Base-by-base conservation (phyloP, 768 basidiomycete genomes). In the Pulveroboletus frians region DNA sequence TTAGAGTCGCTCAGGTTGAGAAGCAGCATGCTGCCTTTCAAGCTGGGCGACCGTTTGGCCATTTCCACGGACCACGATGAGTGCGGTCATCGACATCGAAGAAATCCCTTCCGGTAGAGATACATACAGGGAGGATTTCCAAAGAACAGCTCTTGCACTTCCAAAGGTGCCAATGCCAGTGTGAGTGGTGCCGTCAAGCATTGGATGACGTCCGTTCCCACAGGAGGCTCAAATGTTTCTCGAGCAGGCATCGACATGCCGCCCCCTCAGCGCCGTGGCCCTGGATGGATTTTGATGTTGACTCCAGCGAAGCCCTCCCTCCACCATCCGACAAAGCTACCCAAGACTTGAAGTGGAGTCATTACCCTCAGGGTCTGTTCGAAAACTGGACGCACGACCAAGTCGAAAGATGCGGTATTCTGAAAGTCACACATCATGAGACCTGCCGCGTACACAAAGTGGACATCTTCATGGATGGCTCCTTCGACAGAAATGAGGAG, bases 231-330 rank as follows among this genome's bases (percentile, higher is more conserved):
- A 31, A 46, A 44, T 18, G 39, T 23, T 15, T 5, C 43, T 39
- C 38, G 26, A 20, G 13, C 47, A 68, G 66, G 53, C 61, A 73
- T 46, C 62, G 72, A 13, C 72, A 73, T 54, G 72, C 66, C 2
- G 64, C 71, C 3, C 72, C 73, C 3, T 69, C 67, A 26, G 72
- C 71, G 0, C 72, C 72, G 1, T 73, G 72, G 72, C 72, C 72
- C 7, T 73, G 69, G 63, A 68, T 74, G 56, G 66, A 74, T 45
- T 60, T 73, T 8, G 64, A 69, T 35, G 56, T 14, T 8, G 68
- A 64, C 50, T n/a, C n/a, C 30, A 59, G 53, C 9, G 49, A 61
- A 20, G 55, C 57, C 2, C 34, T 13, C 9, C 56, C 50, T 29
- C 46, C 56, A 30, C 55, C 61, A 0, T 60, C 61, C 4, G 58